phyloP scores from a whole-genome alignment of 768 basidiomycete species.

The Boletus huronensis region DNA sequence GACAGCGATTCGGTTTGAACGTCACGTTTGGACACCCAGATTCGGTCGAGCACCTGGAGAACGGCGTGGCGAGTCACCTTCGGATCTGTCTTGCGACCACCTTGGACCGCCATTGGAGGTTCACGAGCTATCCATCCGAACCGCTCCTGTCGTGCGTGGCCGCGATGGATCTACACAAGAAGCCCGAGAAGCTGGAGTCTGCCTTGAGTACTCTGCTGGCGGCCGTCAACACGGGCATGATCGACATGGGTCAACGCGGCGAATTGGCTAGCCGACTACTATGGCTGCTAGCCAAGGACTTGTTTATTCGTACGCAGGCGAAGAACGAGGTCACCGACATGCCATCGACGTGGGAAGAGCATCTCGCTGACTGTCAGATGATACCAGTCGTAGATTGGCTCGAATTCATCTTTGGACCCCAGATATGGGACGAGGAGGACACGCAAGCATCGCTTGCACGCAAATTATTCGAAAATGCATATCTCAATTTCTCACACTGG shows the following conservation, averaged over 20 bases:
- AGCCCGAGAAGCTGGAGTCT: neutral
- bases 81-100: too few species aligned
- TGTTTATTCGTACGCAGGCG: neutral
- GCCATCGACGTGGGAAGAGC: neutral
- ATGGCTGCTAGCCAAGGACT: neutral
- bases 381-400: neutral
- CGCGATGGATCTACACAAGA: too few species aligned
- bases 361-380: neutral
- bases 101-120: too few species aligned
- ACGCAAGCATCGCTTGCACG: neutral
- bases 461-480: neutral
- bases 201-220: neutral
- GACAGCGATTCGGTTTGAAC: too few species aligned
- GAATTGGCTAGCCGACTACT: neutral
- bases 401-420: neutral
- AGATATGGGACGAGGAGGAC: neutral
- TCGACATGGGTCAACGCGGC: neutral
- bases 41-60: too few species aligned
- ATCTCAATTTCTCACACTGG: neutral
- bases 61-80: too few species aligned
- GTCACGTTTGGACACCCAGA: too few species aligned
- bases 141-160: too few species aligned
- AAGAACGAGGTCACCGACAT: neutral
- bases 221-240: neutral
- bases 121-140: too few species aligned